These are phyloP conservation scores for Penicillium fuscoglaucum DNA, from an alignment of 2,329 filamentous ascomycete species.

Conservation along the genomic window DNA sequence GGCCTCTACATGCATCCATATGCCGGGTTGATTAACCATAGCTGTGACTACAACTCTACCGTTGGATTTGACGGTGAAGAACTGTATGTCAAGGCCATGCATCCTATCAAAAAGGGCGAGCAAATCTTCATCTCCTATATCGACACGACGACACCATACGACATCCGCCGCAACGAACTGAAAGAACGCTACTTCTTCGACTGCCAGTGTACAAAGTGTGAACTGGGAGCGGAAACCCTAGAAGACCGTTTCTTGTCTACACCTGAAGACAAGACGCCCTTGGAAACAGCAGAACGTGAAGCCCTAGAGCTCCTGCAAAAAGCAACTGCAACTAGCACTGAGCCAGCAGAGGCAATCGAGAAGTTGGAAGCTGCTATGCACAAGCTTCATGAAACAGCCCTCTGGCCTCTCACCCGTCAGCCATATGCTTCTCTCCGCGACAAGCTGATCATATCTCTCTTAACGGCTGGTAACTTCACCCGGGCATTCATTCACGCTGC, in stretches of 20 bases:
- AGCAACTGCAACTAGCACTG: slow-evolving; percentile 15
- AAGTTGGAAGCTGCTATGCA: slow-evolving; percentile 44
- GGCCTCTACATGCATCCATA: slow-evolving; percentile 60
- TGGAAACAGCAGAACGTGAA: slow-evolving; percentile 24
- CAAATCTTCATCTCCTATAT: slow-evolving; percentile 65
- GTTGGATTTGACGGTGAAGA: slow-evolving; percentile 57
- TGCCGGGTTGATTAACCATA: slow-evolving; percentile 60
- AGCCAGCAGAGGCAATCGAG: slow-evolving; percentile 33
- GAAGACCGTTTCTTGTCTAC: slow-evolving; percentile 23
- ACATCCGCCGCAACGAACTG: slow-evolving; percentile 55
- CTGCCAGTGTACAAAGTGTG: slow-evolving; percentile 57
- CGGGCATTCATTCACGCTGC: slow-evolving; percentile 53
- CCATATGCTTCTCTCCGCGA: slow-evolving; percentile 57
- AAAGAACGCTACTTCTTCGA: slow-evolving; percentile 58
- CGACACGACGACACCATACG: slow-evolving; percentile 55
- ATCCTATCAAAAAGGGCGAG: slow-evolving; percentile 54
- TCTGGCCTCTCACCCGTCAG: slow-evolving; percentile 54
- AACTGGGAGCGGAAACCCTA: slow-evolving; percentile 19
- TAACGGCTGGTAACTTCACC: slow-evolving; percentile 47
- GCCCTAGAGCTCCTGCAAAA: slow-evolving; percentile 29
- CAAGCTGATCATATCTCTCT: slow-evolving; percentile 52
- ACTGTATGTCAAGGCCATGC: slow-evolving; percentile 54
- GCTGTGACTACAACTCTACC: slow-evolving; percentile 60
- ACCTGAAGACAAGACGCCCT: slow-evolving; percentile 11
- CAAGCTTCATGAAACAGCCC: slow-evolving; percentile 39